These are phyloP conservation scores for Phytophthora europaea DNA, from an alignment of 352 stramenopile genomes.

Conservation along the genomic window DNA sequence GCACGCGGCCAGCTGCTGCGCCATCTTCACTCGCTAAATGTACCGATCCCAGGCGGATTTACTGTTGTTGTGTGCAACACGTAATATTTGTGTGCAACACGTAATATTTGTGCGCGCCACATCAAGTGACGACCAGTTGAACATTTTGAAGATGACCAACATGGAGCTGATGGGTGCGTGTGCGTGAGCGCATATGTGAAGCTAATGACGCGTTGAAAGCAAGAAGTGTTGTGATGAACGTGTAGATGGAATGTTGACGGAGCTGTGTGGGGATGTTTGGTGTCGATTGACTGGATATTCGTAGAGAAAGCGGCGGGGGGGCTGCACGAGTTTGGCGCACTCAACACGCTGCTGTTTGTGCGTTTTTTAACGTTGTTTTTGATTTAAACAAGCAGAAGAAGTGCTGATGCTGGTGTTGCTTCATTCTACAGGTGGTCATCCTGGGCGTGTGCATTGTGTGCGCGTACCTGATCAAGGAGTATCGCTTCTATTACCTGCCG, in stretches of 20 bases:
- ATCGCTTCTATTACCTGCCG: conserved; percentile 92
- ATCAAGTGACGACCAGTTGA: background rate
- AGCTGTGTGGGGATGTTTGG: background rate
- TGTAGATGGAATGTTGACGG: background rate
- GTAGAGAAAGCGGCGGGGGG: conserved; percentile 74
- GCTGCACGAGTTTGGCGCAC: conserved; percentile 87
- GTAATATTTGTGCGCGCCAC: background rate
- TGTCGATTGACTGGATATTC: conserved; percentile 3
- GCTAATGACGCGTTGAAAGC: background rate
- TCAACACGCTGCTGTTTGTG: conserved; percentile 91
- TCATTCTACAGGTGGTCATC: conserved; percentile 70
- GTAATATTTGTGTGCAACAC: background rate
- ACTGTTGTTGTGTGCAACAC: background rate
- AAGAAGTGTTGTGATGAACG: background rate
- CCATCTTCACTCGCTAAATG: conserved; percentile 35
- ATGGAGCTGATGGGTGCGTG: conserved; percentile 46
- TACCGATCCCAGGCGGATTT: conserved; percentile 15
- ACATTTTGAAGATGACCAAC: conserved; percentile 41
- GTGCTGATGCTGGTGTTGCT: background rate
- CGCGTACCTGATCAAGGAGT: conserved; percentile 93
- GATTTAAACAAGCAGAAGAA: background rate
- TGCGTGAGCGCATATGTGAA: background rate
- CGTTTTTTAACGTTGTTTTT: conserved; percentile 15
- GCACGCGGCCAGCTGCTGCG: conserved; percentile 64
- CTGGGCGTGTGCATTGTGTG: conserved; percentile 92